These are phyloP conservation scores for Colletotrichum scovillei DNA, from an alignment of 2,329 filamentous ascomycete genomes.

Conservation along the genomic window DNA sequence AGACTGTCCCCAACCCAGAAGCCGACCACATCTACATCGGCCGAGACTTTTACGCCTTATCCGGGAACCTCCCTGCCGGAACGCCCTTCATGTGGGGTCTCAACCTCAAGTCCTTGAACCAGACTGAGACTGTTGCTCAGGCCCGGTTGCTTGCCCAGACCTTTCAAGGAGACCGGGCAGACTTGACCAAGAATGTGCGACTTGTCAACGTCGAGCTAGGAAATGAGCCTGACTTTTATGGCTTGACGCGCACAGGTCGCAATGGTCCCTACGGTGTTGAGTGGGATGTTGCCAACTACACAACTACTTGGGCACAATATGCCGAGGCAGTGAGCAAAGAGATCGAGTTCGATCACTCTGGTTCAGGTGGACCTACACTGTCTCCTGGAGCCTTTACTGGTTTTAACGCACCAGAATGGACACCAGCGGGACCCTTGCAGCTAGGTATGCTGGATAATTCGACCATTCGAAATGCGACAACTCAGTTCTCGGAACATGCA, in stretches of 20 bases:
- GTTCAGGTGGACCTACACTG: not conserved
- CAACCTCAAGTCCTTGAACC: constrained; percentile 4
- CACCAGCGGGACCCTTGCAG: not conserved
- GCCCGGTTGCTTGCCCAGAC: not conserved
- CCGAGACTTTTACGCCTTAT: constrained; percentile 4
- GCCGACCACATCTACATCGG: constrained; percentile 6
- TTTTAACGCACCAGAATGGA: not conserved
- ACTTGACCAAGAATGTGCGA: not conserved
- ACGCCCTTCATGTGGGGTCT: constrained; percentile 9
- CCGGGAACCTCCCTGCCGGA: not conserved
- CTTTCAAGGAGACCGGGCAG: not conserved
- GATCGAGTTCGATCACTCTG: not conserved
- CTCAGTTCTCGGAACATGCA: not conserved
- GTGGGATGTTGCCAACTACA: constrained; percentile 5
- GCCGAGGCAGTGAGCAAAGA: not conserved
- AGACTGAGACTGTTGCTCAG: not conserved
- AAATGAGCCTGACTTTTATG: constrained; percentile 14
- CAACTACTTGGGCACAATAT: not conserved
- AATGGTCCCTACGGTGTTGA: not conserved
- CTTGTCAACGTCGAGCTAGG: constrained; percentile 2
- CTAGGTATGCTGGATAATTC: not conserved
- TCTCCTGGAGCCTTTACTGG: not conserved
- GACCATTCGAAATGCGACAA: not conserved
- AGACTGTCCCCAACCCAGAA: not conserved
- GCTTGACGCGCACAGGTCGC: not conserved